These are phyloP conservation scores for Passalora sequoiae DNA, from an alignment of 2,329 filamentous ascomycete species.

Conservation along the genomic window DNA sequence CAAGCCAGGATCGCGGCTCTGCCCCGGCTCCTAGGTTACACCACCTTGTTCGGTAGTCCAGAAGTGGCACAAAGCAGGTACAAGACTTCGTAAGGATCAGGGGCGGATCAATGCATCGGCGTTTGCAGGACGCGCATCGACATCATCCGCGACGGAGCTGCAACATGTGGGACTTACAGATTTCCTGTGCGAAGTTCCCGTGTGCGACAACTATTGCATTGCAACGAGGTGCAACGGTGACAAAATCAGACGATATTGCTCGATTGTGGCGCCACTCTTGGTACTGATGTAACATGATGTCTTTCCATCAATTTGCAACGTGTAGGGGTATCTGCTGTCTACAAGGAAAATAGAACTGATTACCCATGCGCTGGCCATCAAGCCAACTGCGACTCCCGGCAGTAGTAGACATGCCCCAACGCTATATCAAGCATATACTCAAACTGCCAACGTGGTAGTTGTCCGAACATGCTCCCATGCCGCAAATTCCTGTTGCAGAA, in stretches of 20 bases:
- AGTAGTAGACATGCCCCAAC: not conserved
- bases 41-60: too few species aligned
- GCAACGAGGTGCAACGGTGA: not conserved
- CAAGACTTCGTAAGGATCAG: too few species aligned
- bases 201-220: not conserved
- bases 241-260: not conserved
- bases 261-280: not conserved
- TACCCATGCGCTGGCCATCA: not conserved
- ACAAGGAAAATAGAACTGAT: slow-evolving; percentile 7
- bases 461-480: not conserved
- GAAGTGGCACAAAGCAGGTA: slow-evolving; percentile 4
- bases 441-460: slow-evolving; percentile 4
- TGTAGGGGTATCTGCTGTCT: slow-evolving; percentile 12
- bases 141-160: slow-evolving; percentile 12
- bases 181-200: slow-evolving; percentile 9
- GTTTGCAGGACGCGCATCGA: slow-evolving; percentile 14
- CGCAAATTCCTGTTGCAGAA: not conserved
- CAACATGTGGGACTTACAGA: slow-evolving; percentile 5
- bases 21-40: slow-evolving; percentile 8
- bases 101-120: slow-evolving; percentile 8
- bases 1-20: slow-evolving; percentile 8
- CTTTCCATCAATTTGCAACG: slow-evolving; percentile 1
- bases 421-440: not conserved
- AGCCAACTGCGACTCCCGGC: not conserved
- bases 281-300: slow-evolving; percentile 5